Base-by-base conservation (phyloP, 345 rosid genomes). In the Eucalyptus pumila region DNA sequence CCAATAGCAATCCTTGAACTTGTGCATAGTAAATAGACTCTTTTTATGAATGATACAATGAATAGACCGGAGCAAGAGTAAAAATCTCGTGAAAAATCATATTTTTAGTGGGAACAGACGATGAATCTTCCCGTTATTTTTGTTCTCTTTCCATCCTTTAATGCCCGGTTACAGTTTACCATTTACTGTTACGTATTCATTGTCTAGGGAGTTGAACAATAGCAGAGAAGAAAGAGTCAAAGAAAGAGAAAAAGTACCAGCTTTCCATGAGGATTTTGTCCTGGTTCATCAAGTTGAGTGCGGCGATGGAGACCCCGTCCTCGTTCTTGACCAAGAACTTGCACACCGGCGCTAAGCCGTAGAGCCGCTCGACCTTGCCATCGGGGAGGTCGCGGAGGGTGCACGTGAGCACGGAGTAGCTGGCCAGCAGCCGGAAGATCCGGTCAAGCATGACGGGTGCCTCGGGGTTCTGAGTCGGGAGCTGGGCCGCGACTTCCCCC, bases 241-340 rank as follows among this genome's bases (percentile, higher is more conserved):
- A 54, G 32, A 86, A 13, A 16, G 51, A 21, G 23, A 85, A 85
- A 30, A 86, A 48, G 5, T 32, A 86, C 99, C 99, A 97, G 94
- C 98, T 96, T 90, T 97, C 99, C 99, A 97, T 96, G 90, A 95
- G 96, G 65, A 97, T 93, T 90, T 96, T 96, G 86, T 96, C 99
- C 91, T 97, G 99, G 90, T 95, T 96, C 98, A 97, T 95, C 87
- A 96, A 96, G 87, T 91, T 92, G 27, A 96, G 95, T 87, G 98
- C 90, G 58, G 96, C 92, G n/a, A 96, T 67, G 3, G 99, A 92
- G 26, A 95, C 98, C 58, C 99, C 99, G 88, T 97, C 99, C 88
- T 95, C 96, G 88, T 97, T 96, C 91, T 94, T 96, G 80, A 93
- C 93, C 92, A 97, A 90, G 93, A 88, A 97, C 92, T 96, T 96